These are phyloP conservation scores for Platanthera guangdongensis DNA, from an alignment of 106 monocot species.

Conservation along the genomic window DNA sequence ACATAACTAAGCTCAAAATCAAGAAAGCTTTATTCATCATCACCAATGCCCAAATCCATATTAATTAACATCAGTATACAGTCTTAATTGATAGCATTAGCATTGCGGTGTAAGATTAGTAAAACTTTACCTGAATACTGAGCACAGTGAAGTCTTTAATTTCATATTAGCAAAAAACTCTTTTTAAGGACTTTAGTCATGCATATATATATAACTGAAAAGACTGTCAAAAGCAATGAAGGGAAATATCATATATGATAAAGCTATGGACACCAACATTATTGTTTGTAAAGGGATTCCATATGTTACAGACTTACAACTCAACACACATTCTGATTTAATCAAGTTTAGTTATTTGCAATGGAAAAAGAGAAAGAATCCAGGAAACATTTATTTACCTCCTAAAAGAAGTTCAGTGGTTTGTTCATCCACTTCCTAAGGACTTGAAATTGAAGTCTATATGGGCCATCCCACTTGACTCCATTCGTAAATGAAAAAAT, in stretches of 20 bases:
- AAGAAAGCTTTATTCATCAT: too few species aligned
- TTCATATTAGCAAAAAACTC: too few species aligned
- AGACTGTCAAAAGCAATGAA: neutral
- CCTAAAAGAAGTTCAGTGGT: conserved; percentile 70
- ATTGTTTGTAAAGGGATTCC: neutral
- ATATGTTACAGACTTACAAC: neutral
- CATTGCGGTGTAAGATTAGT: too few species aligned
- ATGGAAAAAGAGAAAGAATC: too few species aligned
- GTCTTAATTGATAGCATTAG: neutral
- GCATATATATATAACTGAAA: neutral
- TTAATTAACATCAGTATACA: too few species aligned
- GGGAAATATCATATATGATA: neutral
- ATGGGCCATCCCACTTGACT: conserved; percentile 82
- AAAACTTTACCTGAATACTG: too few species aligned
- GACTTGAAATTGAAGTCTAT: conserved; percentile 58
- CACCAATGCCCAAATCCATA: too few species aligned
- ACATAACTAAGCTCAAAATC: too few species aligned
- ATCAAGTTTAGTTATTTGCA: too few species aligned
- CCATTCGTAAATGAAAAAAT: conserved; percentile 96
- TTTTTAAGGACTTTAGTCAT: neutral
- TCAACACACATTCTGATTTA: too few species aligned
- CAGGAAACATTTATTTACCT: conserved; percentile 24
- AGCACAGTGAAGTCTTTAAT: too few species aligned
- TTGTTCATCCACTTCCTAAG: conserved; percentile 56
- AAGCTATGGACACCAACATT: neutral